phyloP scores from a whole-genome alignment of 2,329 filamentous ascomycete genomes.

The Setomelanomma holmii region DNA sequence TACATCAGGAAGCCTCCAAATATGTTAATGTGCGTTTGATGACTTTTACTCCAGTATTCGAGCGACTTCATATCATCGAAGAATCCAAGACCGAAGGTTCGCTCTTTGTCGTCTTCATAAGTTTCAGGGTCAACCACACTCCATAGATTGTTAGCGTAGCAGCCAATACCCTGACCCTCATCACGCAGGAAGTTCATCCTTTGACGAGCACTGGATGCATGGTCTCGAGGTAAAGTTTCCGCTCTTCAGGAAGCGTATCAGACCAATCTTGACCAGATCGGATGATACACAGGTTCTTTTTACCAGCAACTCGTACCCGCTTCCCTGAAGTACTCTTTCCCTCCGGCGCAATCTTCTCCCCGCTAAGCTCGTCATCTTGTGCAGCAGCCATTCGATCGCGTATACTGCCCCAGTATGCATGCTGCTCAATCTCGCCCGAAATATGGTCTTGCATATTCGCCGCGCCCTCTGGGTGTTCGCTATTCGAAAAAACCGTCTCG shows the following conservation, averaged over 20 bases:
- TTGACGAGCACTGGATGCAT: conserved; percentile 55
- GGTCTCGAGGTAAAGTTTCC: conserved; percentile 53
- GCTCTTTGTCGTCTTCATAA: conserved; percentile 29
- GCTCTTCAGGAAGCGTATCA: conserved; percentile 50
- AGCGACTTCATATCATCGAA: conserved; percentile 52
- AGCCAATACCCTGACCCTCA: conserved; percentile 53
- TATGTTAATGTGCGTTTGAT: conserved; percentile 52
- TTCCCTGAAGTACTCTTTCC: background rate
- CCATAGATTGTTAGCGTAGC: conserved; percentile 55
- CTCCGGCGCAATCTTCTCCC: conserved; percentile 26
- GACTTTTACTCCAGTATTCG: conserved; percentile 51
- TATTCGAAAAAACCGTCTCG: conserved; percentile 54
- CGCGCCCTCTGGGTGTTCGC: conserved; percentile 49
- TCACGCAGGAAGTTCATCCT: conserved; percentile 57
- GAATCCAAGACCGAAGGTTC: conserved; percentile 53
- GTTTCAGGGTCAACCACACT: conserved; percentile 44
- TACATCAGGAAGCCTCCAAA: conserved; percentile 53
- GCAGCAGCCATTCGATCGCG: conserved; percentile 52
- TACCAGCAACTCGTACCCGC: conserved; percentile 45
- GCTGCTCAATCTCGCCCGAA: conserved; percentile 51
- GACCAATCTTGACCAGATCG: conserved; percentile 58
- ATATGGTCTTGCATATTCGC: conserved; percentile 50
- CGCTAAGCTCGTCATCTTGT: conserved; percentile 48
- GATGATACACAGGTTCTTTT: conserved; percentile 53
- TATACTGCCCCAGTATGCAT: conserved; percentile 58